phyloP scores from a whole-genome alignment of 2,329 filamentous ascomycete species.

The Orbilia javanica region DNA sequence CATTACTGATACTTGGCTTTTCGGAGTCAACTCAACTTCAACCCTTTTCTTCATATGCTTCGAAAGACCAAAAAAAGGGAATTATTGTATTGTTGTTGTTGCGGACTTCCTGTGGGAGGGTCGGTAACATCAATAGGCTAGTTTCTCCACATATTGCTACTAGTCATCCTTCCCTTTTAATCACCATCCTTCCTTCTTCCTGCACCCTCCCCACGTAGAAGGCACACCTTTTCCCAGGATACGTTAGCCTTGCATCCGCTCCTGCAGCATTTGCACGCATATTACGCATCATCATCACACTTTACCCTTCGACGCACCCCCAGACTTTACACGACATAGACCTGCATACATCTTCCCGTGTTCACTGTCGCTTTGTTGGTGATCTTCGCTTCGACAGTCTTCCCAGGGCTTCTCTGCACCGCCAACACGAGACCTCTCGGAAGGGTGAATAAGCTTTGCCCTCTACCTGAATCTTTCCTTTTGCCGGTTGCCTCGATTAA shows the following conservation, averaged over 20 bases:
- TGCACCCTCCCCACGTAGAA: conserved; percentile 59
- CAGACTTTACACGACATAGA: conserved; percentile 58
- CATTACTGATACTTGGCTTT: conserved; percentile 31
- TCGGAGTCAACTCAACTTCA: conserved; percentile 36
- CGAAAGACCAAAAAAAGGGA: conserved; percentile 27
- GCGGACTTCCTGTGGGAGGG: conserved; percentile 46
- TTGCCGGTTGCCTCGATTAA: conserved; percentile 57
- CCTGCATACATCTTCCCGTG: conserved; percentile 58
- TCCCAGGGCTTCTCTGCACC: conserved; percentile 57
- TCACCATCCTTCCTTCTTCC: conserved; percentile 54
- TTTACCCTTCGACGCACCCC: conserved; percentile 33
- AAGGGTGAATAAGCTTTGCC: conserved; percentile 50
- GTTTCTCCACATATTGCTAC: conserved; percentile 52
- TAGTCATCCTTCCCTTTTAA: conserved; percentile 57
- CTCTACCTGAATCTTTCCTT: conserved; percentile 51
- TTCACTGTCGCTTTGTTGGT: conserved; percentile 53
- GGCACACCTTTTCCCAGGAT: conserved; percentile 57
- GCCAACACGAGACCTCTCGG: conserved; percentile 54
- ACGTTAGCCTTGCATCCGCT: conserved; percentile 59
- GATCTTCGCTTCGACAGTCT: conserved; percentile 59
- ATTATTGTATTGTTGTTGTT: conserved; percentile 49
- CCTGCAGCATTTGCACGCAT: conserved; percentile 57
- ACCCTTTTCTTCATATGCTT: conserved; percentile 39
- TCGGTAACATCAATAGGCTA: conserved; percentile 46
- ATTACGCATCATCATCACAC: conserved; percentile 58